Conservation (phyloP, 441 rosid genomes). For the Breynia disticha region DNA sequence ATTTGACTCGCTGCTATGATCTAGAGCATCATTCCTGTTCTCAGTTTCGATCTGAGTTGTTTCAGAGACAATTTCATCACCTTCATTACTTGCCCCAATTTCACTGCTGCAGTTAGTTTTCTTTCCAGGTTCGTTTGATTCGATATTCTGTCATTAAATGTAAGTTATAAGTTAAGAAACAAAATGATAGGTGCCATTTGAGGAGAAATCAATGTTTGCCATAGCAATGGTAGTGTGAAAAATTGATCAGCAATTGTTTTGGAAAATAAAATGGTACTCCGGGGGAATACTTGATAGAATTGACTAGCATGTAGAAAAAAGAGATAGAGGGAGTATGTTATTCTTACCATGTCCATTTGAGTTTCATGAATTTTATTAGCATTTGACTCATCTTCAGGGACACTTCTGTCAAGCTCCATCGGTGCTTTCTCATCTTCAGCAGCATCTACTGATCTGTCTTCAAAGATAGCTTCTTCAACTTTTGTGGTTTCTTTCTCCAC, state of each 20-base stretch:
- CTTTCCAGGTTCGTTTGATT: conserved; percentile 16
- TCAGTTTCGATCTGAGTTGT: conserved; percentile 13
- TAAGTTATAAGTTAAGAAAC: conserved; percentile 14
- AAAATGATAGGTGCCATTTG: not conserved
- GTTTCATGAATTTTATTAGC: conserved; percentile 5
- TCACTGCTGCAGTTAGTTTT: conserved; percentile 17
- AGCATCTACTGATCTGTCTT: no score
- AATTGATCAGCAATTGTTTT: not conserved
- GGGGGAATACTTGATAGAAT: not conserved
- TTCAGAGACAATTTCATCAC: conserved; percentile 14
- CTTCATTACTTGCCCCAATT: conserved; percentile 20
- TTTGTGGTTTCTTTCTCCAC: no score
- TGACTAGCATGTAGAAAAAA: not conserved
- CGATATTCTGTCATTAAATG: conserved; percentile 22
- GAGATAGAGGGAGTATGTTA: conserved; percentile 1
- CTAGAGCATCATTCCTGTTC: conserved; percentile 7
- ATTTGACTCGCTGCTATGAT: conserved; percentile 13
- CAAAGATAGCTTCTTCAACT: no score
- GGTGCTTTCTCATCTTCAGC: no score
- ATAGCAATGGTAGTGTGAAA: not conserved
- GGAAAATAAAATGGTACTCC: not conserved
- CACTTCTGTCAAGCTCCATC: no score
- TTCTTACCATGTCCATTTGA: conserved; percentile 17
- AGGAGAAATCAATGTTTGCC: not conserved
- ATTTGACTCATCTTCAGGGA: conserved; percentile 10